These are phyloP conservation scores for Cicer yamashitae DNA, from an alignment of 306 rosid species.

Conservation along the genomic window DNA sequence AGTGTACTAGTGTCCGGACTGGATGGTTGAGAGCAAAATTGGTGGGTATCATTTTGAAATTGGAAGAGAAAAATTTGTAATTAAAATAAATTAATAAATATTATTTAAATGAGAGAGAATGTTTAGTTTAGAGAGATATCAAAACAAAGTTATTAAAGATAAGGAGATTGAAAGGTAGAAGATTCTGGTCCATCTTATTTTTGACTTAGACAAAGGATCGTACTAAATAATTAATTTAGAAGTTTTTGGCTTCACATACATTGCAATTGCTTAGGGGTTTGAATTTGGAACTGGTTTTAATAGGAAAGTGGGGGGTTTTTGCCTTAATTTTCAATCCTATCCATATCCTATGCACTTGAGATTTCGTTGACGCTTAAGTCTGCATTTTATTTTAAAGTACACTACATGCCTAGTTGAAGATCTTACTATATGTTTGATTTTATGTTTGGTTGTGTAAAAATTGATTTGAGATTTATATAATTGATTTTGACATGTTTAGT, in stretches of 20 bases:
- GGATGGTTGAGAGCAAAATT: constrained; percentile 24
- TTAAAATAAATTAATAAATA: too few species aligned
- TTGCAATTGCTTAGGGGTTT: neutral
- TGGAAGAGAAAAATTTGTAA: too few species aligned
- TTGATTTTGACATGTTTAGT: too few species aligned
- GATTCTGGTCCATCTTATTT: neutral
- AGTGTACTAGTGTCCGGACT: constrained; percentile 29
- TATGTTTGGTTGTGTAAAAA: too few species aligned
- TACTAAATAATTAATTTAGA: constrained; percentile 34
- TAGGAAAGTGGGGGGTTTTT: neutral
- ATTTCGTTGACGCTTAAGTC: constrained; percentile 34
- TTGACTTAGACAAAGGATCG: constrained; percentile 40
- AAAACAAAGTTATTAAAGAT: too few species aligned
- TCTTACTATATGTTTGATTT: neutral
- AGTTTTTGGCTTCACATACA: constrained; percentile 17
- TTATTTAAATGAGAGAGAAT: too few species aligned
- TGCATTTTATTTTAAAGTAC: neutral
- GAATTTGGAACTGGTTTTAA: constrained; percentile 10
- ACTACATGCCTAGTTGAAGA: neutral
- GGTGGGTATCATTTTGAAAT: constrained; percentile 41
- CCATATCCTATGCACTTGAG: constrained; percentile 30
- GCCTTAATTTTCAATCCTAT: neutral
- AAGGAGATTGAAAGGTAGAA: too few species aligned
- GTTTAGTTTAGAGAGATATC: too few species aligned
- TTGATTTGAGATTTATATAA: too few species aligned